Evolutionary conservation across 2,329 filamentous ascomycete species (phyloP).

Genomic region (Aspergillus novofumigatus): DNA sequence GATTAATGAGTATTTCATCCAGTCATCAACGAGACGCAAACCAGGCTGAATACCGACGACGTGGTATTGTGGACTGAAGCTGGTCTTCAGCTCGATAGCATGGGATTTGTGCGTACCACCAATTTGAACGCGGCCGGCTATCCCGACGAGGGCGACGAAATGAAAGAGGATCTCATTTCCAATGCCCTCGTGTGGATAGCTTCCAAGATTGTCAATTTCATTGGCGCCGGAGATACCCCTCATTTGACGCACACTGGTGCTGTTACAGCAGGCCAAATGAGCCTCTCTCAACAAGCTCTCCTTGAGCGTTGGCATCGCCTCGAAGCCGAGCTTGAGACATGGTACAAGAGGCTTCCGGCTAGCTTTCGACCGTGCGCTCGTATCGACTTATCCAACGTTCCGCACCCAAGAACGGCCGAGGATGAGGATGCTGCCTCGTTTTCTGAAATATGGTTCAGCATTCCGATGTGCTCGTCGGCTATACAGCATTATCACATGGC

Average conservation of each 20-base stretch:
- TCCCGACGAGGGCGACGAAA: conserved; percentile 39
- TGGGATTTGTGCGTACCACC: conserved; percentile 47
- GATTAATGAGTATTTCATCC: background rate
- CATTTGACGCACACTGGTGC: conserved; percentile 24
- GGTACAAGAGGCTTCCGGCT: conserved; percentile 56
- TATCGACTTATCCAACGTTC: conserved; percentile 35
- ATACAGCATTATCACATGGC: conserved; percentile 48
- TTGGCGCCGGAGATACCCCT: conserved; percentile 54
- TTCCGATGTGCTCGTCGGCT: conserved; percentile 62
- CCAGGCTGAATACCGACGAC: conserved; percentile 59
- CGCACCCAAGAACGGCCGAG: conserved; percentile 22
- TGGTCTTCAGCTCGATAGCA: conserved; percentile 54
- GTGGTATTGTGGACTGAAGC: conserved; percentile 61
- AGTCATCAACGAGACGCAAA: conserved; percentile 56
- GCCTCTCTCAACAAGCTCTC: conserved; percentile 39
- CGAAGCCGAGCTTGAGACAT: conserved; percentile 54
- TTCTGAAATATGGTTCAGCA: conserved; percentile 60
- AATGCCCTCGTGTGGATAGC: conserved; percentile 64
- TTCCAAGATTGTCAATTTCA: conserved; percentile 63
- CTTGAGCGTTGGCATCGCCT: conserved; percentile 50
- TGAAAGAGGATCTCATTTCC: conserved; percentile 60
- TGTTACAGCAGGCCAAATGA: conserved; percentile 25
- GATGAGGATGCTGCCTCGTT: conserved; percentile 39
- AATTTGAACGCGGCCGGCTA: conserved; percentile 32
- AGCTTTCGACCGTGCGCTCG: conserved; percentile 57